Evolutionary conservation across 805 yeast genomes (phyloP), one percentile per base, ranked within the genome.

Genomic region (Lipomyces lipofer): DNA sequence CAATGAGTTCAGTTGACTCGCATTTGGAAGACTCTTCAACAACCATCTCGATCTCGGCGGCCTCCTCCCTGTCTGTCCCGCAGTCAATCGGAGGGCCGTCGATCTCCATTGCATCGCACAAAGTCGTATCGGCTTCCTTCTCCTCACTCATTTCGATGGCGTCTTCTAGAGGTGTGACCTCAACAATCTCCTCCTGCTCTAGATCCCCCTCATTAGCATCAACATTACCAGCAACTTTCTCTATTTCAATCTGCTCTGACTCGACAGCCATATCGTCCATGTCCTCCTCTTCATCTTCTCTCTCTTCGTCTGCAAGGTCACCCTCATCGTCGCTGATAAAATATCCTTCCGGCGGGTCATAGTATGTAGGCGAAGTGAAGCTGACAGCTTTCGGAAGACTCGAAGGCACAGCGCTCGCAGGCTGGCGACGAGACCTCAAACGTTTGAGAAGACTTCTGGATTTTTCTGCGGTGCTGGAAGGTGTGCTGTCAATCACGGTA

Each of bases 281-380:
- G 24, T 19, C 49, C n/a, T 32, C 49, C 17, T 47, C 52, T 24
- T 46, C 44, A 32, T 47, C 54, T n/a, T 42, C 47, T 17, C 28
- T 36, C 19, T 49, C 49, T 32, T 51, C 56, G 30, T 58, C 61
- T 6, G 50, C 59, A 50, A 51, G 27, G 30, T 51, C 61, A 19
- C 59, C 59, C 13, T 49, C 52, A 13, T 45, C 57, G 21, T 56
- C 59, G 7, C 51, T 49, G 30, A 53, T 50, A 29, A 46, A 51
- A 43, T 58, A 54, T 15, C 55, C 53, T n/a, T 54, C 59, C 9
- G 61, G 61, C 17, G 59, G 56, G 24, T 54, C 61, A 30, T 58
- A 58, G 36, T 39, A 51, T 17, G 55, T 53, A 3, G 56, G 53
- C 8, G 46, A 48, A 15, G 58, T 43, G 32, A 56, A 56, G 13